Percentiles rank a stretch among this genome's conserved stretches.
Evolutionary conservation across 179 eudicot genomes (phyloP).

Genomic region (Beta macrorhiza): DNA sequence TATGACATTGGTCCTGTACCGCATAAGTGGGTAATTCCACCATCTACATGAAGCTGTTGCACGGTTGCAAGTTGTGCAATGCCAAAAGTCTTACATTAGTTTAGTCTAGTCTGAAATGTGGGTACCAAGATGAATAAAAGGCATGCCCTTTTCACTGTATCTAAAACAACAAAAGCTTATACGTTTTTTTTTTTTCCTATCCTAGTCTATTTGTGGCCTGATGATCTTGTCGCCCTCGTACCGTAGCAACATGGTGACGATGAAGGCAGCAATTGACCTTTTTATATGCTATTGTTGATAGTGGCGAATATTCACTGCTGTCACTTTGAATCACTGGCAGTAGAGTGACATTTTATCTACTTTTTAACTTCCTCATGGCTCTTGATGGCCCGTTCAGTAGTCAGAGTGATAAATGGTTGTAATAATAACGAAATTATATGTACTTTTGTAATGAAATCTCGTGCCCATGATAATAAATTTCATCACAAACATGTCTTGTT

Average conservation of each 20-base stretch:
- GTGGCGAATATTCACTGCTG: too few relatives aligned
- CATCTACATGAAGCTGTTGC: constrained; percentile 47
- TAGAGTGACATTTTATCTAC: too few relatives aligned
- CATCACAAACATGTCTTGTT: too few relatives aligned
- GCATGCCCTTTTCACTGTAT: neutral
- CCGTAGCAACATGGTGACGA: neutral
- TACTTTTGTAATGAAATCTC: too few relatives aligned
- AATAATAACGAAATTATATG: too few relatives aligned
- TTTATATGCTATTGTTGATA: too few relatives aligned
- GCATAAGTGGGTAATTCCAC: constrained; percentile 61
- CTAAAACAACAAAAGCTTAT: neutral
- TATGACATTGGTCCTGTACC: constrained; percentile 86
- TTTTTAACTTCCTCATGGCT: too few relatives aligned
- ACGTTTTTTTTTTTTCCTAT: neutral
- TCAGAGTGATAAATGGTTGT: too few relatives aligned
- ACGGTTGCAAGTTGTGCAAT: neutral
- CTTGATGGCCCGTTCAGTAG: too few relatives aligned
- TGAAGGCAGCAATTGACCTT: neutral
- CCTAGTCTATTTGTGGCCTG: neutral
- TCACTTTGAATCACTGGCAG: too few relatives aligned
- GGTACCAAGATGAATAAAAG: constrained; percentile 1
- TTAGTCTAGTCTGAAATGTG: neutral
- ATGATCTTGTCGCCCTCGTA: constrained; percentile 15
- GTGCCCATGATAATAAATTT: too few relatives aligned
- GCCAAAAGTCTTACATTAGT: neutral